These are phyloP conservation scores for Boletus rubescentipes DNA, from an alignment of 768 basidiomycete species.

Conservation along the genomic window DNA sequence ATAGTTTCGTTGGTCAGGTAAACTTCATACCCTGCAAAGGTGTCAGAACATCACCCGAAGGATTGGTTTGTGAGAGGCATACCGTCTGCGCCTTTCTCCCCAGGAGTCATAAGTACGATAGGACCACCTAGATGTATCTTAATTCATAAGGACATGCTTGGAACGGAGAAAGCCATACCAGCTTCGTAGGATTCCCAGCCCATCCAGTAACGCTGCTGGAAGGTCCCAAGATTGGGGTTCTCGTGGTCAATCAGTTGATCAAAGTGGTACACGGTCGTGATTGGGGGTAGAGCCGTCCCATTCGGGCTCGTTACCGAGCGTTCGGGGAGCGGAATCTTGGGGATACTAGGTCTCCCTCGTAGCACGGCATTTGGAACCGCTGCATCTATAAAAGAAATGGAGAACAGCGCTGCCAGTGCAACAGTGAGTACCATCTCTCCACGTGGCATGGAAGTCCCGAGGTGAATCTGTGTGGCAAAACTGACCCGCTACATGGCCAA, in stretches of 20 bases:
- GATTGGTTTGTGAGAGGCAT: not conserved
- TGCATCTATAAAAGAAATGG: conserved; percentile 16
- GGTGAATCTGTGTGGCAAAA: not conserved
- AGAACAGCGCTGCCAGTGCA: conserved; percentile 9
- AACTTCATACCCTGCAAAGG: conserved; percentile 31
- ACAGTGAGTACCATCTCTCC: conserved; percentile 12
- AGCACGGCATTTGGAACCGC: conserved; percentile 22
- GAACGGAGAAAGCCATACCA: conserved; percentile 32
- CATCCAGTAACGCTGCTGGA: conserved; percentile 72
- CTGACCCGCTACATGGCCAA: not conserved
- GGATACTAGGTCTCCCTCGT: conserved; percentile 17
- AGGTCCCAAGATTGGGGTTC: conserved; percentile 70
- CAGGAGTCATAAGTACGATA: conserved; percentile 48
- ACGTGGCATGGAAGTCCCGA: not conserved
- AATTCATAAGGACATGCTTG: not conserved
- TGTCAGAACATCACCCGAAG: not conserved
- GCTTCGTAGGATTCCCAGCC: conserved; percentile 63
- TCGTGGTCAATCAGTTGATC: conserved; percentile 44
- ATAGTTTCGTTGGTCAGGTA: conserved; percentile 67
- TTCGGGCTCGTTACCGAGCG: conserved; percentile 15
- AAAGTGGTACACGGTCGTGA: conserved; percentile 31
- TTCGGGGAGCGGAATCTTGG: conserved; percentile 11
- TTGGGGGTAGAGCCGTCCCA: conserved; percentile 26
- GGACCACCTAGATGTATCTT: conserved; percentile 20
- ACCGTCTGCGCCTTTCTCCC: conserved; percentile 57